Evolutionary conservation across 306 rosid genomes (phyloP), one percentile per base, ranked within the genome.

Genomic region (Dryas alaskensis): DNA sequence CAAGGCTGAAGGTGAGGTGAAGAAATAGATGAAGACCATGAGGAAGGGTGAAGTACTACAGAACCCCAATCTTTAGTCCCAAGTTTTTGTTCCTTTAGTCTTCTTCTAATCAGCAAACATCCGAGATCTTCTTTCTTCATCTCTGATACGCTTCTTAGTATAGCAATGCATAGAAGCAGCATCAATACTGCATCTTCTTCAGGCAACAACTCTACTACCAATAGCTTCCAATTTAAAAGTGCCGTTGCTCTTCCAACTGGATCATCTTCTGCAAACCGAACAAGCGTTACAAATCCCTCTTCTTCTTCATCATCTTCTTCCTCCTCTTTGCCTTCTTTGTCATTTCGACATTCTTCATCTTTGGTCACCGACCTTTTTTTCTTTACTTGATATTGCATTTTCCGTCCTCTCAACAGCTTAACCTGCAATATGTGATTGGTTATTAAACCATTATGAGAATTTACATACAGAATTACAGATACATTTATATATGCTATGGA

Each of bases 41-140:
- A 80, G 73, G 83, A 86, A 81, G 97, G 92, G 83, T 94, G 75
- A 50, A 89, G 89, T 62, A 78, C 81, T 66, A 89, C 91, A 40
- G 99, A 94, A 67, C 97, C 94, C 93, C 92, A 92, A 60, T 88
- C 97, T 74, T 90, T 85, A 8, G 76, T 83, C 40, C 96, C 97
- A 60, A 78, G 40, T 76, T 61, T 86, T 43, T 84, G 81, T 73
- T 94, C 93, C 79, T 76, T 92, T 49, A 91, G 44, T 74, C 98
- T 88, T 88, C 96, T 87, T 81, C 98, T 84, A 4, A 82, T 79
- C 73, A 89, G 69, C 84, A 94, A 81, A 51, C 83, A 76, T 57
- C 98, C 98, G 49, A 91, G 44, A 31, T 91, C 97, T 76, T 87
- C 88, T 79, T 85, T 88, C 65, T 58, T 88, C 89, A 89, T 89